These are phyloP conservation scores for Kodamaea nitidulidarum DNA, from an alignment of 805 yeast genomes.

Conservation along the genomic window DNA sequence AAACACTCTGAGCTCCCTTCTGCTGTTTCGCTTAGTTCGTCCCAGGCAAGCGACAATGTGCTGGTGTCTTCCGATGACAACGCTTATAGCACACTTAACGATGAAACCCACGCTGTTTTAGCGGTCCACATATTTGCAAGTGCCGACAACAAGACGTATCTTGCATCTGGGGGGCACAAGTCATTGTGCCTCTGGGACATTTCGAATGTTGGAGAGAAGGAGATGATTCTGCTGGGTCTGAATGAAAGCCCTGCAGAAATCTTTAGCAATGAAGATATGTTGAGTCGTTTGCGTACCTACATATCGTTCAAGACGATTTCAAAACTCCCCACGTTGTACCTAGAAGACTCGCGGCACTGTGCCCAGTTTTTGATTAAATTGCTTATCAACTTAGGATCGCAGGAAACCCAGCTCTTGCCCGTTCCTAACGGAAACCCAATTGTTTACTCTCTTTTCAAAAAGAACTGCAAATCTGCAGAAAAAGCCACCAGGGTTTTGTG, in stretches of 20 bases:
- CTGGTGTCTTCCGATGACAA: constrained; percentile 13
- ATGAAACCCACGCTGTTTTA: constrained; percentile 33
- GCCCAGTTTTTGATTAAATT: constrained; percentile 68
- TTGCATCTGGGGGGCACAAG: constrained; percentile 72
- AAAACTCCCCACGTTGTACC: constrained; percentile 58
- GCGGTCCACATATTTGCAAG: constrained; percentile 48
- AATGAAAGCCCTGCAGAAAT: constrained; percentile 1
- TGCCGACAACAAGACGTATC: constrained; percentile 35
- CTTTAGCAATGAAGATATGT: constrained; percentile 56
- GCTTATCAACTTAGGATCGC: constrained; percentile 66
- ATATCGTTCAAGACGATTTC: constrained; percentile 77
- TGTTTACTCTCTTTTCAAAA: constrained; percentile 68
- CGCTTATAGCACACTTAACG: constrained; percentile 1
- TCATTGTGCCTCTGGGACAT: constrained; percentile 71
- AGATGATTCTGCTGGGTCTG: neutral
- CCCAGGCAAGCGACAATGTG: constrained; percentile 3
- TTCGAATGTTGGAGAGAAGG: constrained; percentile 19
- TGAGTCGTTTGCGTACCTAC: constrained; percentile 56
- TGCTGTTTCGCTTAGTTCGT: neutral
- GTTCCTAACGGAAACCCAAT: constrained; percentile 81
- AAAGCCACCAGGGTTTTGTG: constrained; percentile 52
- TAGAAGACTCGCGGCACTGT: constrained; percentile 82
- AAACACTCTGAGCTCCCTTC: constrained; percentile 12
- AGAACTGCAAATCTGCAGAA: constrained; percentile 23
- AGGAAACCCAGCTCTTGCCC: constrained; percentile 61